Evolutionary conservation across 83 land plant genomes (phyloP).

Genomic region (Picea mariana): DNA sequence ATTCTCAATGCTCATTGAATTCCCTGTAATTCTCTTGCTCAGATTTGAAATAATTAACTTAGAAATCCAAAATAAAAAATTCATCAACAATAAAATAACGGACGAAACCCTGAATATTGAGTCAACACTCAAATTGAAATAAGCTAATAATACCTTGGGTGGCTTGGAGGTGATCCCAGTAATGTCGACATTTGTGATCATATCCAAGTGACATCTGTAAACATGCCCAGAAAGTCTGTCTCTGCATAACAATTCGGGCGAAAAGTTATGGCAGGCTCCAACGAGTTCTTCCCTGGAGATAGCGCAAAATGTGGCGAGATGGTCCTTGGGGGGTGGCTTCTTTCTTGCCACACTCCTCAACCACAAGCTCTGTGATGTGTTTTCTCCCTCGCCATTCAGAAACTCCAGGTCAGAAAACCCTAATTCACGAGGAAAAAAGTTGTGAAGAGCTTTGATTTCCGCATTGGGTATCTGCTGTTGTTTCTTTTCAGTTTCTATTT

Average conservation of each 20-base stretch:
- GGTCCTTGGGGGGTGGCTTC: background rate
- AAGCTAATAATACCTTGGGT: background rate
- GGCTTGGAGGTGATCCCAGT: background rate
- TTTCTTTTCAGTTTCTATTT: background rate
- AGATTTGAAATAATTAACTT: too few relatives aligned
- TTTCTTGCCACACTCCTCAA: constrained; percentile 7
- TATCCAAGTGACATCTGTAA: background rate
- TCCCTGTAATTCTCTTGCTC: too few relatives aligned
- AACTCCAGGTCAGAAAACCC: background rate
- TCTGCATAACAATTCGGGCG: background rate
- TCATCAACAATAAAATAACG: too few relatives aligned
- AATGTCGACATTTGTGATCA: background rate
- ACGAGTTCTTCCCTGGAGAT: constrained; percentile 7
- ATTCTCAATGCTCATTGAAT: background rate
- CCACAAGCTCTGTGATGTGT: background rate
- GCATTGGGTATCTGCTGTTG: background rate
- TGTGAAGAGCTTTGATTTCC: background rate
- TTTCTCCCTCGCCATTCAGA: constrained; percentile 3
- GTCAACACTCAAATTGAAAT: too few relatives aligned
- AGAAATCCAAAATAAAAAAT: background rate
- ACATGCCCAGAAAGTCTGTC: background rate
- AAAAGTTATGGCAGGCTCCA: constrained; percentile 9
- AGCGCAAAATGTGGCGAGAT: background rate
- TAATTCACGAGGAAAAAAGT: background rate
- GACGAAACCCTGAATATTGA: too few relatives aligned